These are phyloP conservation scores for Toxoplasma gondii DNA, from an alignment of 169 alveolate species.

Conservation along the genomic window DNA sequence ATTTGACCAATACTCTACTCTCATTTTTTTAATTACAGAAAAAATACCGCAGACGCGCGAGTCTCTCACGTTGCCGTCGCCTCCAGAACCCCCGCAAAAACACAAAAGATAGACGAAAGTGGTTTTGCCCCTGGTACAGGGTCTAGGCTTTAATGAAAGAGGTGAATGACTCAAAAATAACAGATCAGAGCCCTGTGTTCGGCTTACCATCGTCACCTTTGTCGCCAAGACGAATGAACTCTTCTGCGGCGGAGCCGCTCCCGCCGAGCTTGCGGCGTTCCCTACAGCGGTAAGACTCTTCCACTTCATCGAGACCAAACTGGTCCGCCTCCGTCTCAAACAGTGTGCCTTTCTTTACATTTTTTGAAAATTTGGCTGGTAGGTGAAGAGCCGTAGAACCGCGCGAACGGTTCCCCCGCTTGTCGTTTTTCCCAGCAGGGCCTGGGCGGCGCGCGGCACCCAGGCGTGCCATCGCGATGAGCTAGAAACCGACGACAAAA, in stretches of 20 bases:
- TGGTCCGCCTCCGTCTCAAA: background rate
- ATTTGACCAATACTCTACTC: no score
- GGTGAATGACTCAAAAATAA: no score
- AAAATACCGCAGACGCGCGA: no score
- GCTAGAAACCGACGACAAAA: background rate
- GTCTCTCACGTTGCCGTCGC: no score
- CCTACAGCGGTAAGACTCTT: background rate
- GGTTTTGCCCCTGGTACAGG: no score
- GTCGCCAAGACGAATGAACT: background rate
- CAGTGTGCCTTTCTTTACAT: background rate
- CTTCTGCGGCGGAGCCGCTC: background rate
- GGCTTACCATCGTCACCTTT: background rate
- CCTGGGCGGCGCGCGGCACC: constrained; percentile 3
- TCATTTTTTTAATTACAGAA: no score
- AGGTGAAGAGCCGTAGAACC: background rate
- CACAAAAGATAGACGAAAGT: no score
- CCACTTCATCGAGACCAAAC: background rate
- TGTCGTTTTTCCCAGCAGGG: background rate
- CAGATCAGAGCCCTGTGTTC: no score
- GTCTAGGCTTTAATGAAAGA: no score
- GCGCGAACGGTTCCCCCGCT: background rate
- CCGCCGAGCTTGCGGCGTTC: constrained; percentile 1
- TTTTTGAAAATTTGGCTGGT: background rate
- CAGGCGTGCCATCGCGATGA: background rate
- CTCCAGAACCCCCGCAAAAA: no score